Conservation (phyloP, 179 eudicot species). For the Patellifolia procumbens region DNA sequence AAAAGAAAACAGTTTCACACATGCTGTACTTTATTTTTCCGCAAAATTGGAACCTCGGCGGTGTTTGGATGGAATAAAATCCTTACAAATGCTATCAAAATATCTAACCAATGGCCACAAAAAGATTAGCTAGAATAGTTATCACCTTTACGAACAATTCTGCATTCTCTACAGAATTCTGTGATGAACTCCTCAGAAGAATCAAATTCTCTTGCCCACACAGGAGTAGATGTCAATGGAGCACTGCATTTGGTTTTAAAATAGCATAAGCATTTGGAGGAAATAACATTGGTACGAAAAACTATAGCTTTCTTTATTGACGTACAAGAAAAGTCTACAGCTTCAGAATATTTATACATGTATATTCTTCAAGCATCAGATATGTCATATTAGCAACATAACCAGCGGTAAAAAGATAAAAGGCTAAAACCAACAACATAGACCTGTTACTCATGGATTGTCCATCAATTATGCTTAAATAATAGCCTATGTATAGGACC, state of each 20-base stretch:
- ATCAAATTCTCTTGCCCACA: conserved; percentile 90
- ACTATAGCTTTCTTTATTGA: too few species aligned
- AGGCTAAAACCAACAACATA: too few species aligned
- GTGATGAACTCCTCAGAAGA: conserved; percentile 95
- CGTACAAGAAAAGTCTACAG: background rate
- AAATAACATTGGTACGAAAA: background rate
- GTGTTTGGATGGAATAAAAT: background rate
- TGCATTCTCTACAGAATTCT: conserved; percentile 98
- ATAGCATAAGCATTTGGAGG: conserved; percentile 27
- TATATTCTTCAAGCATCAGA: conserved; percentile 7
- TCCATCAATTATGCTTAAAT: background rate
- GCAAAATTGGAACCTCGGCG: too few species aligned
- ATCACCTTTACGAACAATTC: conserved; percentile 96
- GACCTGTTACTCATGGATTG: background rate
- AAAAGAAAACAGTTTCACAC: too few species aligned
- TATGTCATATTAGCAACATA: background rate
- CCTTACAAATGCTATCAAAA: background rate
- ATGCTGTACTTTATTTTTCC: too few species aligned
- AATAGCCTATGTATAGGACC: background rate
- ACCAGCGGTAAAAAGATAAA: background rate
- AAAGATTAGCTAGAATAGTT: background rate
- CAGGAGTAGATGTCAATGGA: conserved; percentile 92
- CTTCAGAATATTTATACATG: conserved; percentile 1
- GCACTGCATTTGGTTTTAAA: conserved; percentile 57
- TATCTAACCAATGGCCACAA: background rate